Evolutionary conservation across 2,329 filamentous ascomycete genomes (phyloP).

Genomic region (Cyclaneusma minus): DNA sequence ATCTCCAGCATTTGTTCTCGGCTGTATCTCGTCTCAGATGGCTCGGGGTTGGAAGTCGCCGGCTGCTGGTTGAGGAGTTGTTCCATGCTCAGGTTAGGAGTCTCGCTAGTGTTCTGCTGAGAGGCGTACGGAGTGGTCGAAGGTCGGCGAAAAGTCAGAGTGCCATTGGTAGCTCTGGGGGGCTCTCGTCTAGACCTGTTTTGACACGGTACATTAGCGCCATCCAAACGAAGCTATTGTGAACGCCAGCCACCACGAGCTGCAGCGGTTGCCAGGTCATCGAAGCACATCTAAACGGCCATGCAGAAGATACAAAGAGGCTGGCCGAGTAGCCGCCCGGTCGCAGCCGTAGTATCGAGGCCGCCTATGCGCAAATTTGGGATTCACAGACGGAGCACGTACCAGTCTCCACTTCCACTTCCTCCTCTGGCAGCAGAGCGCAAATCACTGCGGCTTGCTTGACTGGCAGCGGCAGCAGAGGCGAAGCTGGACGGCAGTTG

Average conservation of each 20-base stretch:
- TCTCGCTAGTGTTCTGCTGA: constrained; percentile 15
- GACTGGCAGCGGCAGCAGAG: constrained; percentile 67
- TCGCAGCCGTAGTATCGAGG: constrained; percentile 1
- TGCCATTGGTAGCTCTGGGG: constrained; percentile 43
- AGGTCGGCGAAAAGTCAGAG: constrained; percentile 46
- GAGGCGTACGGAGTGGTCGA: constrained; percentile 36
- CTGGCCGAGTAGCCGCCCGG: neutral
- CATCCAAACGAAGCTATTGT: constrained; percentile 2
- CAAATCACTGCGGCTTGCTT: constrained; percentile 45
- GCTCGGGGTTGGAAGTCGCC: constrained; percentile 23
- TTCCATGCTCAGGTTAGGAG: constrained; percentile 9
- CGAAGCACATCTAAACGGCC: neutral
- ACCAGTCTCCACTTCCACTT: constrained; percentile 58
- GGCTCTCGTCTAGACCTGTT: constrained; percentile 41
- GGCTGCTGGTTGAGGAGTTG: constrained; percentile 10
- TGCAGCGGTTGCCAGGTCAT: constrained; percentile 1
- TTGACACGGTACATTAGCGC: constrained; percentile 1
- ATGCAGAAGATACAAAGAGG: neutral
- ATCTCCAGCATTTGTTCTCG: constrained; percentile 54
- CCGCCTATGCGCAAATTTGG: constrained; percentile 2
- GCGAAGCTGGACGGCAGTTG: constrained; percentile 73
- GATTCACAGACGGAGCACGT: constrained; percentile 23
- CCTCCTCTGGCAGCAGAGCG: constrained; percentile 42
- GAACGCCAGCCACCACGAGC: constrained; percentile 1
- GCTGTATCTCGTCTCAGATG: constrained; percentile 19